Conservation (phyloP, 2,329 filamentous ascomycete genomes). For the Aspergillus cejpii region DNA sequence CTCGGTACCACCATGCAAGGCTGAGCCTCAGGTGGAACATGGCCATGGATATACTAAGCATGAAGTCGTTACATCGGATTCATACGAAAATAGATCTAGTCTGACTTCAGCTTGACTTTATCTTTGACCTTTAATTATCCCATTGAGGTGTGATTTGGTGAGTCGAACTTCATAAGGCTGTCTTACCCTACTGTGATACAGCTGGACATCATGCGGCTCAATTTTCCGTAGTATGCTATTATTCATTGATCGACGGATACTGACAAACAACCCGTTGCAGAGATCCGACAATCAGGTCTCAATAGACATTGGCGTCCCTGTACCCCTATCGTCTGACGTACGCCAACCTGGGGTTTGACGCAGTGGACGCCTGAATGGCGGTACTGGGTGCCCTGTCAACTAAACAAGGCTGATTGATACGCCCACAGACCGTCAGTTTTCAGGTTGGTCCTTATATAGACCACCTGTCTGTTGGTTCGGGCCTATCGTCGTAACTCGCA, state of each 20-base stretch:
- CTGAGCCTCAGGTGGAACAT: no score
- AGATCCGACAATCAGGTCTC: no score
- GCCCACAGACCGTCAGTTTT: background rate
- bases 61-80: background rate
- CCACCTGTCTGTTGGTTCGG: background rate
- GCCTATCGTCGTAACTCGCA: no score
- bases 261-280: no score
- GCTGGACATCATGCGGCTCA: background rate
- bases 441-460: background rate
- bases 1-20: no score
- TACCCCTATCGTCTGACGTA: background rate
- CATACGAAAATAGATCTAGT: no score
- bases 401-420: background rate
- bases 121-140: no score
- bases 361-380: background rate
- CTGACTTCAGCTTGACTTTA: background rate
- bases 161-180: no score
- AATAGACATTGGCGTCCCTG: no score
- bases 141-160: no score
- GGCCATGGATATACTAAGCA: background rate
- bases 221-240: background rate
- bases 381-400: background rate
- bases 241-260: no score
- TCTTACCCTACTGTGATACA: no score
- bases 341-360: background rate